Conservation (phyloP, 192 early-diverging fungal genomes). For the Coemansia sp. region DNA sequence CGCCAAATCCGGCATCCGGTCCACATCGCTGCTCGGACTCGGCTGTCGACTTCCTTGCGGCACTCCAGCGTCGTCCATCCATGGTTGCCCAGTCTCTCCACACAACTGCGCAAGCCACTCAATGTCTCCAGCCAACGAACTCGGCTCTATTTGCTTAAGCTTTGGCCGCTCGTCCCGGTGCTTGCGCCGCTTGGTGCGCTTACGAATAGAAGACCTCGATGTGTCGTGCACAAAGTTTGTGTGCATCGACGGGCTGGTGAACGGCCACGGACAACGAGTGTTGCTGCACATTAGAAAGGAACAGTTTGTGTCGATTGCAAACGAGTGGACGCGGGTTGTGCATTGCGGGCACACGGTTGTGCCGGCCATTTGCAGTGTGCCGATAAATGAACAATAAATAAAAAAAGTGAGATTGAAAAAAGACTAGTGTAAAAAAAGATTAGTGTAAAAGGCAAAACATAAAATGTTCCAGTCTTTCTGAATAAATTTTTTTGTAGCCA, state of each 20-base stretch:
- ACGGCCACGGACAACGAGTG: slow-evolving; percentile 41
- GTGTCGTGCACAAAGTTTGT: slow-evolving; percentile 41
- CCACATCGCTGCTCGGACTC: slow-evolving; percentile 28
- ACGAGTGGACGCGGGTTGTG: slow-evolving; percentile 20
- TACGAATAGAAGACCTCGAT: slow-evolving; percentile 35
- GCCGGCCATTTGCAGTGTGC: too few relatives aligned
- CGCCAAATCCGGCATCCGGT: slow-evolving; percentile 22
- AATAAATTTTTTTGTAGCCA: too few relatives aligned
- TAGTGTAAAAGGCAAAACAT: too few relatives aligned
- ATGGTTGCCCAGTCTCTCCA: slow-evolving; percentile 7
- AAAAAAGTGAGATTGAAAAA: too few relatives aligned
- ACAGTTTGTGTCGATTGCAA: slow-evolving; percentile 48
- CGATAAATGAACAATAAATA: too few relatives aligned
- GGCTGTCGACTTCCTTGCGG: slow-evolving; percentile 33
- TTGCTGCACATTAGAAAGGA: slow-evolving; percentile 46
- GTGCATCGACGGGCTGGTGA: slow-evolving; percentile 28
- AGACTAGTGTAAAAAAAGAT: too few relatives aligned
- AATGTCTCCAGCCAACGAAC: neutral
- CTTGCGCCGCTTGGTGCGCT: slow-evolving; percentile 43
- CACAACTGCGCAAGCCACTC: slow-evolving; percentile 32
- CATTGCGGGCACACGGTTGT: slow-evolving; percentile 31
- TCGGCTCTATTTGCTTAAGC: too few relatives aligned
- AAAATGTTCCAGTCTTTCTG: too few relatives aligned
- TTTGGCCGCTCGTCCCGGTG: neutral
- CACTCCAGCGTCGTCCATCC: slow-evolving; percentile 29